These are phyloP conservation scores for Arxiozyma slooffiae DNA, from an alignment of 1,139 yeast genomes.

Conservation along the genomic window DNA sequence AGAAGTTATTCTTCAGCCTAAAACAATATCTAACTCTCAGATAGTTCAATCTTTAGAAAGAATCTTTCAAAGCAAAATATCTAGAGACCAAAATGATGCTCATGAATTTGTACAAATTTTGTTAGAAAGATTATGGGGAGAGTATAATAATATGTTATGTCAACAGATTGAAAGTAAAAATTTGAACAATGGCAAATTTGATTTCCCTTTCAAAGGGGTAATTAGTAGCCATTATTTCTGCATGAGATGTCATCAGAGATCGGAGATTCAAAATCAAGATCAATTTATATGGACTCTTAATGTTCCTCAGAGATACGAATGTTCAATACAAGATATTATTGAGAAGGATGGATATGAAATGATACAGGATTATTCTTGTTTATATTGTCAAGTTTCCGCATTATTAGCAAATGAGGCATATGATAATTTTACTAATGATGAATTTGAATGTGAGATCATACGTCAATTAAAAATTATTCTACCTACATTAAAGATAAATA, in stretches of 20 bases:
- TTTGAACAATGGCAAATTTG: slow-evolving; percentile 35
- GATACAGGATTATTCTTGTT: slow-evolving; percentile 74
- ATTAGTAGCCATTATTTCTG: slow-evolving; percentile 62
- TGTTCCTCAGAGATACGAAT: slow-evolving; percentile 51
- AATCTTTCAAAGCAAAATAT: slow-evolving; percentile 69
- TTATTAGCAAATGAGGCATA: slow-evolving; percentile 33
- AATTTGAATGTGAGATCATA: slow-evolving; percentile 17
- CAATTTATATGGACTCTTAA: slow-evolving; percentile 66
- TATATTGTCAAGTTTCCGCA: slow-evolving; percentile 50
- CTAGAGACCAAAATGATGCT: slow-evolving; percentile 86
- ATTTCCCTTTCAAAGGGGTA: slow-evolving; percentile 64
- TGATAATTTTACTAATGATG: slow-evolving; percentile 7
- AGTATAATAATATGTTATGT: slow-evolving; percentile 40
- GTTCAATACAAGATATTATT: slow-evolving; percentile 46
- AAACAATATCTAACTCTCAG: slow-evolving; percentile 67
- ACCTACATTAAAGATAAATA: slow-evolving; percentile 45
- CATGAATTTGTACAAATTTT: slow-evolving; percentile 80
- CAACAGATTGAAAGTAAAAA: slow-evolving; percentile 12
- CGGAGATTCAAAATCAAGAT: slow-evolving; percentile 51
- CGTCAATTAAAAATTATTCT: slow-evolving; percentile 31
- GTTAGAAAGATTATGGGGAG: slow-evolving; percentile 67
- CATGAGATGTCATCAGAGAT: slow-evolving; percentile 51
- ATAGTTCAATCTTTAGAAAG: slow-evolving; percentile 61
- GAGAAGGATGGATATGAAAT: slow-evolving; percentile 56
- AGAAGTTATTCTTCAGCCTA: slow-evolving; percentile 45